phyloP scores from a whole-genome alignment of 345 rosid species.

The Boechera retrofracta region DNA sequence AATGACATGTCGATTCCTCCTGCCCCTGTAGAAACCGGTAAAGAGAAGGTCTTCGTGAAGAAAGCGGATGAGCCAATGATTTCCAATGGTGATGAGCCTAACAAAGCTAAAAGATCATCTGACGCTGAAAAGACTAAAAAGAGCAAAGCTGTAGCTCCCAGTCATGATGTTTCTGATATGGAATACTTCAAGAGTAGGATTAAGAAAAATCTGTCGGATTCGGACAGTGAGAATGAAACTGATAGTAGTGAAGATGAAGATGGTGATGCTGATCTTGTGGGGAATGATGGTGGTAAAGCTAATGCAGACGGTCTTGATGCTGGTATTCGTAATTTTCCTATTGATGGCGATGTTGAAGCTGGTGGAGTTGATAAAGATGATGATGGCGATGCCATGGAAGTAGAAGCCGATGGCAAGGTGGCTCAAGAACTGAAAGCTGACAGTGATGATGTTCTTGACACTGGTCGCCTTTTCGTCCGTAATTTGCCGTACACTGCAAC shows the following conservation, averaged over 20 bases:
- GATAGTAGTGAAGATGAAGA: conserved; percentile 34
- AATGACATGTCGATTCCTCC: conserved; percentile 62
- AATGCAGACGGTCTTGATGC: conserved; percentile 33
- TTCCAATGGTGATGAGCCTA: conserved; percentile 37
- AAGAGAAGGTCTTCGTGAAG: conserved; percentile 37
- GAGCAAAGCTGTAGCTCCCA: conserved; percentile 43
- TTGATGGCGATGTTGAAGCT: conserved; percentile 36
- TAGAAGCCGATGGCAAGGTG: conserved; percentile 44
- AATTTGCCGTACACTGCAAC: conserved; percentile 81
- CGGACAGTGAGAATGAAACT: conserved; percentile 56
- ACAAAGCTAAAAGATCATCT: conserved; percentile 32
- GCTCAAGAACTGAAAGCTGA: conserved; percentile 51
- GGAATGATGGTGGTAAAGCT: conserved; percentile 38
- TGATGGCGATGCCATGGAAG: conserved; percentile 29
- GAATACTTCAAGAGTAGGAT: conserved; percentile 93
- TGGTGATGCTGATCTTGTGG: conserved; percentile 24
- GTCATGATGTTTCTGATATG: conserved; percentile 70
- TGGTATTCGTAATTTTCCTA: conserved; percentile 30
- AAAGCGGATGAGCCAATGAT: conserved; percentile 42
- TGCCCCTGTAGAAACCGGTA: conserved; percentile 33
- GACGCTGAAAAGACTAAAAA: conserved; percentile 46
- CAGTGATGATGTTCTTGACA: conserved; percentile 53
- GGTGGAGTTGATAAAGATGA: conserved; percentile 15
- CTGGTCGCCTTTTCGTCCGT: conserved; percentile 81
- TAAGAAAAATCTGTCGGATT: conserved; percentile 74